Evolutionary conservation across 1,139 yeast species (phyloP).

Genomic region (Protomyces gravidus): DNA sequence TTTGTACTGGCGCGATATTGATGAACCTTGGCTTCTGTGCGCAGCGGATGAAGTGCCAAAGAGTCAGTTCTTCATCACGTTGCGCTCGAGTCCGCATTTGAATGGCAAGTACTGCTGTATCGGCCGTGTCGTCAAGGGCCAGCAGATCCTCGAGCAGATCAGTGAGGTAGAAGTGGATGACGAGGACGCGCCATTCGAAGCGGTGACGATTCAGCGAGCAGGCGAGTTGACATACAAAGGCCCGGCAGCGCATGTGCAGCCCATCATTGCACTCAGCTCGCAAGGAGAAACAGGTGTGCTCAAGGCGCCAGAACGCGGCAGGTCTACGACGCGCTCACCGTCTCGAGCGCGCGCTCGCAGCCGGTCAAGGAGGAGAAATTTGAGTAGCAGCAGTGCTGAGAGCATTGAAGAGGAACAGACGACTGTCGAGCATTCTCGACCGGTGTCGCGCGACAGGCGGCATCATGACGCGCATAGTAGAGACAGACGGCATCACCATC

Average conservation of each 20-base stretch:
- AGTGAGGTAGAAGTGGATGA: slow-evolving; percentile 49
- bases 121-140: slow-evolving; percentile 62
- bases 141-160: slow-evolving; percentile 58
- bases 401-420: not conserved
- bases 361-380: not conserved
- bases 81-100: slow-evolving; percentile 33
- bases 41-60: slow-evolving; percentile 63
- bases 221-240: slow-evolving; percentile 47
- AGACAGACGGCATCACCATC: not conserved
- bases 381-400: not conserved
- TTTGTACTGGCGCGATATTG: slow-evolving; percentile 40
- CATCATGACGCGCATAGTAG: not conserved
- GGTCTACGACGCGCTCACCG: not conserved
- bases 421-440: not conserved
- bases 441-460: not conserved
- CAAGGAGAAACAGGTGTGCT: not conserved
- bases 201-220: slow-evolving; percentile 44
- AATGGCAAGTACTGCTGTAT: slow-evolving; percentile 64
- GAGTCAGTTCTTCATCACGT: slow-evolving; percentile 66
- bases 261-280: not conserved
- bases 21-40: slow-evolving; percentile 42
- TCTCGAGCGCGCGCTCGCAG: not conserved
- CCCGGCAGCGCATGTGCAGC: slow-evolving; percentile 1
- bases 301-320: not conserved
- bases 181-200: slow-evolving; percentile 45